Conservation (phyloP, 179 eudicot species). For the Spinacia oleracea region DNA sequence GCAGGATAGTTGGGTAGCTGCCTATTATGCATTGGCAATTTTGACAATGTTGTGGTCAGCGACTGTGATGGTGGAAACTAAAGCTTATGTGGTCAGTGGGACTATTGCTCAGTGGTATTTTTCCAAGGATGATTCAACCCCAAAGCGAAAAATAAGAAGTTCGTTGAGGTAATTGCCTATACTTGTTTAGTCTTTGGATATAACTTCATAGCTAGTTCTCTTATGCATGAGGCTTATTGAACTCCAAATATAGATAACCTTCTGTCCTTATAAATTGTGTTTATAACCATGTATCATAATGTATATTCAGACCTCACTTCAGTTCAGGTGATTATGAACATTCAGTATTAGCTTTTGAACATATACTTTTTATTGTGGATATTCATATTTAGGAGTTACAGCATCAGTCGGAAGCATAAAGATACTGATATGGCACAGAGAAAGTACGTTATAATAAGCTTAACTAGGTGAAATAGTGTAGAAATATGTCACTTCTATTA, state of each 20-base stretch:
- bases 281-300: neutral
- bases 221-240: constrained; percentile 11
- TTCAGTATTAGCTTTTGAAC: too few species aligned
- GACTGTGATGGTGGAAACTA: constrained; percentile 65
- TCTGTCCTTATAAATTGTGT: neutral
- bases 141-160: constrained; percentile 63
- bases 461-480: neutral
- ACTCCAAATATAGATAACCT: neutral
- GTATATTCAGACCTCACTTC: neutral
- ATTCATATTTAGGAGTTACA: too few species aligned
- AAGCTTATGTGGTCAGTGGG: constrained; percentile 85
- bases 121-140: constrained; percentile 63
- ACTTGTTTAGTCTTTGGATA: neutral
- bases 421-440: too few species aligned
- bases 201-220: neutral
- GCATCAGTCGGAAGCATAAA: neutral
- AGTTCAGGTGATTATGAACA: too few species aligned
- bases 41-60: constrained; percentile 93
- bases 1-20: constrained; percentile 92
- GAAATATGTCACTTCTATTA: neutral
- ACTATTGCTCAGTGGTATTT: constrained; percentile 99
- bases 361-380: too few species aligned
- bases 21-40: constrained; percentile 82
- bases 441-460: neutral
- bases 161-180: constrained; percentile 60